Conservation (phyloP, 805 yeast genomes). For the Torulaspora franciscae region DNA sequence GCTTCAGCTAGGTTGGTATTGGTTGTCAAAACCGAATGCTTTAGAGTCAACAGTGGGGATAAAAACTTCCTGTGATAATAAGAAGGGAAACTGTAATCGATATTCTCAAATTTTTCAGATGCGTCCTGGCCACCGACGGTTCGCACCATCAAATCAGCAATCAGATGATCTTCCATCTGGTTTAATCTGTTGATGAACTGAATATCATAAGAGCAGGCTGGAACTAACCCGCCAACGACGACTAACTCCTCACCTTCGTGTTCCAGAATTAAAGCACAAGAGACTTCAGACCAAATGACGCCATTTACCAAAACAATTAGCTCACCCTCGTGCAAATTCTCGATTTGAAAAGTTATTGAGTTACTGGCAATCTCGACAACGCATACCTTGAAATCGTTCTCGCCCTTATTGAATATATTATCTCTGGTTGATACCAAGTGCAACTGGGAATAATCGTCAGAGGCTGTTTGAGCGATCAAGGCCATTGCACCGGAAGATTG, state of each 20-base stretch:
- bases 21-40: constrained; percentile 61
- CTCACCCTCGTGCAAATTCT: constrained; percentile 41
- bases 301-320: constrained; percentile 55
- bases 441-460: constrained; percentile 31
- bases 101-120: constrained; percentile 20
- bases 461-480: constrained; percentile 33
- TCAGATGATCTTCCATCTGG: constrained; percentile 33
- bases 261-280: constrained; percentile 40
- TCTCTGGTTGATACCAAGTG: constrained; percentile 27
- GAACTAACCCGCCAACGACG: constrained; percentile 62
- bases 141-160: constrained; percentile 40
- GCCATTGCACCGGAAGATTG: constrained; percentile 36
- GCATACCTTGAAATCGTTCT: constrained; percentile 37
- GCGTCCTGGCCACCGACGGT: constrained; percentile 28
- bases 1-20: constrained; percentile 56
- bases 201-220: constrained; percentile 59
- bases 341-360: constrained; percentile 47
- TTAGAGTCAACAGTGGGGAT: constrained; percentile 59
- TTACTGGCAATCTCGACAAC: constrained; percentile 51
- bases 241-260: constrained; percentile 45
- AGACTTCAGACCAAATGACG: constrained; percentile 62
- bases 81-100: constrained; percentile 35
- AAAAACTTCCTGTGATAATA: constrained; percentile 39
- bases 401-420: constrained; percentile 31
- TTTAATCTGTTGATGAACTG: constrained; percentile 39